Evolutionary conservation across 768 basidiomycete genomes (phyloP), one percentile per base, ranked within the genome.

Genomic region (Hericium rajendrae): DNA sequence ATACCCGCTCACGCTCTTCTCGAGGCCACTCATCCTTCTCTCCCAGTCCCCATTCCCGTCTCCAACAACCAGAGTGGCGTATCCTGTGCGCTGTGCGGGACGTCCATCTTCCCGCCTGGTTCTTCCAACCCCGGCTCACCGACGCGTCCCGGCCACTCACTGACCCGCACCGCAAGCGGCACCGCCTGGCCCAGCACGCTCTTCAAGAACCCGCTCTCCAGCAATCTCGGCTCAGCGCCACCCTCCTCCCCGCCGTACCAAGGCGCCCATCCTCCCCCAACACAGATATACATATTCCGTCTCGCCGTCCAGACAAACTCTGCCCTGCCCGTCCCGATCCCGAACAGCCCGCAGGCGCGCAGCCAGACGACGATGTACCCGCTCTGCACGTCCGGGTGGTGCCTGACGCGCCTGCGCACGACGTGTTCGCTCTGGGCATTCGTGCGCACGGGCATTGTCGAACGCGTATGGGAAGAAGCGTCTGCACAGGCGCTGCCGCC

Each of bases 391-490:
- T 81, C 80, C 16, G 85, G 88, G n/a, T 95, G 92, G 86, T 95
- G 93, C 68, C 75, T 95, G 15, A 73, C 79, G 5, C 81, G 94
- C 8, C 75, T 97, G 18, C 82, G 93, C 12, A 78, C 86, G 39
- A 91, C 93, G n/a, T 94, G 92, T 69, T 86, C 85, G 4, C 73
- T 95, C 13, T 97, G 93, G 92, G 82, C 87, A 16, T 95, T 90
- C 65, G 84, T 95, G 53, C 81, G 91, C 22, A 84, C 82, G 0
- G 82, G 87, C 10, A 75, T 97, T 55, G 76, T 95, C 18, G 91
- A 93, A 58, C 86, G 85, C 62, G 74, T 95, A 5, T 97, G 94
- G 94, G 87, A 91, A 56, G 93, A 94, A 60, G 73, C 78, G 1
- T 61, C 51, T n/a, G 58, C 69, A 1, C 66, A 71, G 1, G 67